phyloP scores from a whole-genome alignment of 305 asterid species.

The Rubia balearica region DNA sequence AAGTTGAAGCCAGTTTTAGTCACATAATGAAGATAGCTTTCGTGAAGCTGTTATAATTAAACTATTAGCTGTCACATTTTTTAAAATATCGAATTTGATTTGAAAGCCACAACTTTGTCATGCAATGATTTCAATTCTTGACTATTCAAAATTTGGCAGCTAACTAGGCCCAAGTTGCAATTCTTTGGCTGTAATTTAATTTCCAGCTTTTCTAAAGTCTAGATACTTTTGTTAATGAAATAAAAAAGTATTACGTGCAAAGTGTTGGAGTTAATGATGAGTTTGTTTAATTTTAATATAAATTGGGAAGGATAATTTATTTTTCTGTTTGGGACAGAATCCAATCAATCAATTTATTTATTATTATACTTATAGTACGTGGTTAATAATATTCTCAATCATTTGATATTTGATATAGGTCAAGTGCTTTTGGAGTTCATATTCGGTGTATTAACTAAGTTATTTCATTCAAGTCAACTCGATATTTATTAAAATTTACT shows the following conservation, averaged over 20 bases:
- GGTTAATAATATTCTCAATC: neutral
- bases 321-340: neutral
- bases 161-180: neutral
- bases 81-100: too few species aligned
- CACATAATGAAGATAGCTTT: neutral
- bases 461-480: too few species aligned
- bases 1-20: neutral
- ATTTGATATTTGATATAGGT: neutral
- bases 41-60: neutral
- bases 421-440: neutral
- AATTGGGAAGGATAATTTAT: neutral
- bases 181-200: neutral
- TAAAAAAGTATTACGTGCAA: neutral
- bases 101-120: neutral
- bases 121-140: conserved; percentile 1
- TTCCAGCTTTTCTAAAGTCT: neutral
- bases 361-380: neutral
- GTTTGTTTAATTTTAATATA: too few species aligned
- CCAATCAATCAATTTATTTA: neutral
- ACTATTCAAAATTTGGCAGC: neutral
- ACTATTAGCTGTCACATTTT: neutral
- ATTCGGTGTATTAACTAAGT: neutral
- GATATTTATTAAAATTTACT: too few species aligned
- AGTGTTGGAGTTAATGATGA: neutral
- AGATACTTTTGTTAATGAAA: neutral